phyloP scores from a whole-genome alignment of 2,329 filamentous ascomycete species.

The Diaporthe ilicicola region DNA sequence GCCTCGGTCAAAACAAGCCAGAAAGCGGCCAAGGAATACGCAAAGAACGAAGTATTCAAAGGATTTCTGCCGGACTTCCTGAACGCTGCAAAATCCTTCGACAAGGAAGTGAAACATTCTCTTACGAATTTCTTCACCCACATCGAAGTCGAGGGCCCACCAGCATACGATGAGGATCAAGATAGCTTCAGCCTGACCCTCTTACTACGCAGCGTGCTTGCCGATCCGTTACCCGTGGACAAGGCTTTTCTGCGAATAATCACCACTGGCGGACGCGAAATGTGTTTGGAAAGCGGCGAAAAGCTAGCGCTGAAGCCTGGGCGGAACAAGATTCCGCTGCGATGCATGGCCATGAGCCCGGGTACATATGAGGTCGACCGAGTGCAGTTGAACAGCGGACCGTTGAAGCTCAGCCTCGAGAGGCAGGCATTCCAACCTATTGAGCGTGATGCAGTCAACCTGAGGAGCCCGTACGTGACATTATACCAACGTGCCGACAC shows the following conservation, averaged over 20 bases:
- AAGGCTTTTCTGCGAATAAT: constrained; percentile 71
- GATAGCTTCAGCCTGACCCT: constrained; percentile 81
- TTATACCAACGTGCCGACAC: constrained; percentile 76
- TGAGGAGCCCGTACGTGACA: constrained; percentile 70
- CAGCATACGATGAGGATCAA: constrained; percentile 73
- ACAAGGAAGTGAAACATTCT: constrained; percentile 71
- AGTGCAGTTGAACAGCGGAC: constrained; percentile 70
- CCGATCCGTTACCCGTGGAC: constrained; percentile 74
- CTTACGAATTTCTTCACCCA: constrained; percentile 78
- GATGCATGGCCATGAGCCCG: constrained; percentile 65
- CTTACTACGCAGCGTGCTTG: constrained; percentile 74
- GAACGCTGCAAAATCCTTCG: constrained; percentile 51
- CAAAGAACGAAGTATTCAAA: constrained; percentile 51
- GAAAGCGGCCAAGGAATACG: constrained; percentile 37
- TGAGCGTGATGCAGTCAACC: constrained; percentile 57
- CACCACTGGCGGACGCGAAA: constrained; percentile 67
- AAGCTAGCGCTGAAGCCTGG: constrained; percentile 63
- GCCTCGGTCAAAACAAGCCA: constrained; percentile 44
- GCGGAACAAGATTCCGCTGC: constrained; percentile 53
- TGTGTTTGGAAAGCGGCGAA: constrained; percentile 45
- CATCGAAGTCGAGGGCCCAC: constrained; percentile 72
- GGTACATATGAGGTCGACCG: constrained; percentile 81
- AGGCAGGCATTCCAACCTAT: constrained; percentile 60
- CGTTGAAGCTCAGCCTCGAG: constrained; percentile 73
- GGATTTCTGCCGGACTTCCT: constrained; percentile 60